A percentile compares a stretch with the other conserved stretches of the same genome.
phyloP scores from a whole-genome alignment of 805 yeast species.

The Henningerozyma blattae region DNA sequence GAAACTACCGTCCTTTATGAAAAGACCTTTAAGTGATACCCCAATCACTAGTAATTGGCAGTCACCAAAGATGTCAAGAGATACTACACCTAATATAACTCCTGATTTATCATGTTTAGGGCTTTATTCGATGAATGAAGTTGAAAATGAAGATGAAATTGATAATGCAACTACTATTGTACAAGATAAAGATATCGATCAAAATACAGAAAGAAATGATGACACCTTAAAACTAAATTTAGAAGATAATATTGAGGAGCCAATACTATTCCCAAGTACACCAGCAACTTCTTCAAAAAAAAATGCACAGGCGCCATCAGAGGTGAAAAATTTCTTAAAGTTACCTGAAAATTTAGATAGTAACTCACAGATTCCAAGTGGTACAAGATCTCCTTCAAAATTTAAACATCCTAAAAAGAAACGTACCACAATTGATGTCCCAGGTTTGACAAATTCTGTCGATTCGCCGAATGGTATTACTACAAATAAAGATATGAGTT shows the following conservation, averaged over 20 bases:
- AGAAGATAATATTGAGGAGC: not conserved
- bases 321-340: not conserved
- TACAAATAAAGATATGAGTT: constrained; percentile 56
- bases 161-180: not conserved
- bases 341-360: too few relatives aligned
- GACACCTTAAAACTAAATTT: not conserved
- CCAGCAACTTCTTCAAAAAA: not conserved
- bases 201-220: too few relatives aligned
- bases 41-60: constrained; percentile 48
- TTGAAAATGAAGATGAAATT: not conserved
- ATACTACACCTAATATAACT: constrained; percentile 14
- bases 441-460: constrained; percentile 78
- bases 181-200: not conserved
- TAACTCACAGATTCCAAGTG: too few relatives aligned
- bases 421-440: constrained; percentile 81
- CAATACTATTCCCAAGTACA: not conserved
- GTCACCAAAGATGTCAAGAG: constrained; percentile 36
- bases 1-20: constrained; percentile 44
- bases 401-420: constrained; percentile 33
- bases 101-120: not conserved
- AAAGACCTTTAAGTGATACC: constrained; percentile 64
- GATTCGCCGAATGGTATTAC: constrained; percentile 65
- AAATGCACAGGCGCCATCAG: not conserved
- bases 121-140: not conserved
- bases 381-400: constrained; percentile 11